Percentiles rank a stretch among this genome's conserved stretches.
phyloP scores from a whole-genome alignment of 2,329 filamentous ascomycete genomes.

The Zymoseptoria pseudotritici region DNA sequence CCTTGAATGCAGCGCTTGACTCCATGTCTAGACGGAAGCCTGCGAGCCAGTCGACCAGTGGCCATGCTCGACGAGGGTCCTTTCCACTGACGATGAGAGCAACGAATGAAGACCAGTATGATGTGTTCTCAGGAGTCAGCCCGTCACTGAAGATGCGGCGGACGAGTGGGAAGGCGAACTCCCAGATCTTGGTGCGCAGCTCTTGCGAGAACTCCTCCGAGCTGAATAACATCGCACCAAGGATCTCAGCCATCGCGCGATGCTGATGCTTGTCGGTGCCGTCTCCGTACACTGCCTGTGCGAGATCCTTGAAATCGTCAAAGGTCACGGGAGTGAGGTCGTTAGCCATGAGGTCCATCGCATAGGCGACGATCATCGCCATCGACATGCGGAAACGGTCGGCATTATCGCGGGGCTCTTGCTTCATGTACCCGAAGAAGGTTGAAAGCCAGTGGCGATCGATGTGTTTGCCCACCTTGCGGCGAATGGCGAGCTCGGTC shows the following conservation, averaged over 20 bases:
- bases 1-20: conserved; percentile 97
- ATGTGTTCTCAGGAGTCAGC: conserved; percentile 85
- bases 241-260: conserved; percentile 86
- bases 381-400: conserved; percentile 88
- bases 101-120: conserved; percentile 91
- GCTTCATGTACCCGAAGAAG: conserved; percentile 90
- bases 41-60: conserved; percentile 73
- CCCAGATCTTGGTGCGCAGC: conserved; percentile 72
- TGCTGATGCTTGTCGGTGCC: conserved; percentile 97
- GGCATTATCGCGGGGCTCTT: conserved; percentile 77
- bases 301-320: conserved; percentile 78
- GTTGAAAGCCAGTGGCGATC: conserved; percentile 78
- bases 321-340: conserved; percentile 71
- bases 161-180: conserved; percentile 82
- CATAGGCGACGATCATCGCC: conserved; percentile 77
- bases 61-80: conserved; percentile 80
- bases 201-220: conserved; percentile 70
- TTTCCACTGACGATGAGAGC: conserved; percentile 83
- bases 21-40: conserved; percentile 87
- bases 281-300: conserved; percentile 73
- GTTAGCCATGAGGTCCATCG: conserved; percentile 82
- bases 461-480: conserved; percentile 71
- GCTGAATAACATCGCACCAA: conserved; percentile 75
- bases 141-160: conserved; percentile 82
- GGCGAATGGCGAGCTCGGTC: conserved; percentile 64